Base-by-base conservation (phyloP, 2,329 filamentous ascomycete genomes). In the Colletotrichum eleusines region DNA sequence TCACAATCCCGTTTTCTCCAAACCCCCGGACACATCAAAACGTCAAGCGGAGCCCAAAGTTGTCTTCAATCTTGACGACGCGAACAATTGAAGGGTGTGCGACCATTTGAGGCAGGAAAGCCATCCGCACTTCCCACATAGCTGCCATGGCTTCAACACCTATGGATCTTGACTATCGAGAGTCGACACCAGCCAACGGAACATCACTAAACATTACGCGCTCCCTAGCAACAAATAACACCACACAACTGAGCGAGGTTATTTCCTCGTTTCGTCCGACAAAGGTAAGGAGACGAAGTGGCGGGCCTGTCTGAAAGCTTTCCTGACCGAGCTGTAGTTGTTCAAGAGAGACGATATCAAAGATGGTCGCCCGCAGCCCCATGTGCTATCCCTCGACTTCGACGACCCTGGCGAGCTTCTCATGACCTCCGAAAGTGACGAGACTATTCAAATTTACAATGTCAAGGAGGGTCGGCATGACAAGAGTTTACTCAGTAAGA, bases 391-490 rank as follows among this genome's bases (percentile, higher is more conserved):
- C 1, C 89, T 99, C 76, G 95, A 99, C 84, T 99, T 97, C 79
- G 95, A 98, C 81, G 95, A 98, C 83, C 92, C 93, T 53, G 96
- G 96, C 80, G 94, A 98, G 80, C 92, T 95, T 60, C 88, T 97
- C 71, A 94, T 99, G 81, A 93, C 95, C 0, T 94, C 94, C 7
- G 93, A 95, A 75, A 94, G 94, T 83, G 96, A 99, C 81, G 95
- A 98, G 80, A 97, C 94, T 4, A 93, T 99, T 73, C 95, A 98
- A 78, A 91, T 99, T 40, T 99, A 97, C 84, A 97, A 96, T 77
- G 92, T 97, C 73, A 93, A 92, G 77, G 94, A 97, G 74, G 96
- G 96, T 5, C 92, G 93, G 72, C 91, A 94, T 75, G 93, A 94
- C 57, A 98, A 98, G 83, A 92, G 91, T 71, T 87, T 98, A 57